Conservation (phyloP, 1,139 yeast species). For the Scheffersomyces quercinus region DNA sequence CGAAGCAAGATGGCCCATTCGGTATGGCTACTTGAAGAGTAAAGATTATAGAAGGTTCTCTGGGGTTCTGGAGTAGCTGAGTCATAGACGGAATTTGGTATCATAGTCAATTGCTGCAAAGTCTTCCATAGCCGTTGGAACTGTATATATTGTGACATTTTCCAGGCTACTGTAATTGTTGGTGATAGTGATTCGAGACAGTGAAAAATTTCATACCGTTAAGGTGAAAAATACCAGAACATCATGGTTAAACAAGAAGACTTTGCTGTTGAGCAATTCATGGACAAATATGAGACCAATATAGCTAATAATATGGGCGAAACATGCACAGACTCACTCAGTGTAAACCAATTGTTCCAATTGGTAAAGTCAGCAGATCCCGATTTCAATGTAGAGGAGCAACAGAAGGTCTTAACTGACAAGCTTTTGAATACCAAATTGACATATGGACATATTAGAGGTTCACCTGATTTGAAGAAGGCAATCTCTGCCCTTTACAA, state of each 20-base stretch:
- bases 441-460: slow-evolving; percentile 51
- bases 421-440: slow-evolving; percentile 23
- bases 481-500: slow-evolving; percentile 39
- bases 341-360: slow-evolving; percentile 37
- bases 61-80: no score
- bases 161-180: no score
- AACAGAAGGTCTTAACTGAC: slow-evolving; percentile 5
- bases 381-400: slow-evolving; percentile 3
- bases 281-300: slow-evolving; percentile 51
- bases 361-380: slow-evolving; percentile 21
- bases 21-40: no score
- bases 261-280: slow-evolving; percentile 58
- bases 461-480: slow-evolving; percentile 40
- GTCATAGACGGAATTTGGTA: no score
- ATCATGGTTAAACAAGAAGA: slow-evolving; percentile 41
- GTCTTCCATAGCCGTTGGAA: no score
- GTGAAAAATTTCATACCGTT: no score
- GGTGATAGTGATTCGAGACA: no score
- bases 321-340: slow-evolving; percentile 52
- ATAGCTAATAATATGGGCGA: slow-evolving; percentile 51
- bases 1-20: no score
- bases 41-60: no score
- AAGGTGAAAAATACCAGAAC: not conserved
- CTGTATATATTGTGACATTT: no score
- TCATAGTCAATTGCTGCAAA: no score